phyloP scores from a whole-genome alignment of 257 asterid species.

The Lithospermum erythrorhizon region DNA sequence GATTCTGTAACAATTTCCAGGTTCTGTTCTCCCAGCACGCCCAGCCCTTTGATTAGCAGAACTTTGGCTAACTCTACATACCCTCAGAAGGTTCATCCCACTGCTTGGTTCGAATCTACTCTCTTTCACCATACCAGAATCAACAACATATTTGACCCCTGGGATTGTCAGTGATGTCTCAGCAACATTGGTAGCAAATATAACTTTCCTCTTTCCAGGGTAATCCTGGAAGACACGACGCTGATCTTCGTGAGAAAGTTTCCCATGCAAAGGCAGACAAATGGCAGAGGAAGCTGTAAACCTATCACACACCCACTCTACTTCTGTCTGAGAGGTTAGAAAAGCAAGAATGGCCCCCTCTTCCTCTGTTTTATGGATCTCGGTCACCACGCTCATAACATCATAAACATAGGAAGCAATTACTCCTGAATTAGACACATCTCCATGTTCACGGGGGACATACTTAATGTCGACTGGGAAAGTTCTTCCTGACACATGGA shows the following conservation, averaged over 20 bases:
- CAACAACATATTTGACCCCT: slow-evolving; percentile 83
- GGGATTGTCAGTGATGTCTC: slow-evolving; percentile 97
- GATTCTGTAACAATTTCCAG: slow-evolving; percentile 80
- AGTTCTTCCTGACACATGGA: slow-evolving; percentile 65
- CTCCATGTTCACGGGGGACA: slow-evolving; percentile 44
- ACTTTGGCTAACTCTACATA: slow-evolving; percentile 71
- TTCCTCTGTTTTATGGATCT: slow-evolving; percentile 44
- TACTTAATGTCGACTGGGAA: slow-evolving; percentile 73
- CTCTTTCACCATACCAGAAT: slow-evolving; percentile 84
- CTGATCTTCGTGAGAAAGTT: slow-evolving; percentile 74
- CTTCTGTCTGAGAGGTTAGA: slow-evolving; percentile 94
- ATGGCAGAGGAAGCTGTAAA: slow-evolving; percentile 40
- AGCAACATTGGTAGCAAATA: slow-evolving; percentile 82
- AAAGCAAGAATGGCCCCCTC: slow-evolving; percentile 88
- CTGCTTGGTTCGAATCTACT: slow-evolving; percentile 68
- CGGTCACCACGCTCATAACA: slow-evolving; percentile 51
- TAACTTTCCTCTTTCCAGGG: slow-evolving; percentile 67
- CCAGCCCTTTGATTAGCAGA: slow-evolving; percentile 96
- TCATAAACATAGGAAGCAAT: slow-evolving; percentile 52
- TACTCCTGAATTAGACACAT: slow-evolving; percentile 20
- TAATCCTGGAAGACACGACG: slow-evolving; percentile 43
- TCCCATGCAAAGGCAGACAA: slow-evolving; percentile 80
- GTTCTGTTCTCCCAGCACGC: slow-evolving; percentile 95
- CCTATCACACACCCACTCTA: slow-evolving; percentile 91
- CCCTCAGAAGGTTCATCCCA: slow-evolving; percentile 75